Conservation (phyloP, 179 eudicot genomes). For the Amaranthus tricolor region DNA sequence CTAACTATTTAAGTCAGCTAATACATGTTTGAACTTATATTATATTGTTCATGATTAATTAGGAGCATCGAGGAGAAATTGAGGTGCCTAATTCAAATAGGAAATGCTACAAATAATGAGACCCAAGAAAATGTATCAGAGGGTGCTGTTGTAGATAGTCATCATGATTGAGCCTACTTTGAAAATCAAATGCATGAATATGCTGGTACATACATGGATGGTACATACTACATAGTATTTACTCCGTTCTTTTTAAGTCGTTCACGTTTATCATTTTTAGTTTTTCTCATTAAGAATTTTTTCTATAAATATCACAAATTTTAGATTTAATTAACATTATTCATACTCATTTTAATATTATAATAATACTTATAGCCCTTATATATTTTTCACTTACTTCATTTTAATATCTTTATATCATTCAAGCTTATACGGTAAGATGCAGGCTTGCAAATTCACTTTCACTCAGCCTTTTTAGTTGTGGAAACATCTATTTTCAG, state of each 20-base stretch:
- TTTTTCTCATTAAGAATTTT: background rate
- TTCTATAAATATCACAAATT: background rate
- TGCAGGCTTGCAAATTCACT: no score
- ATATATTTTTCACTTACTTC: no score
- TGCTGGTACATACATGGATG: conserved; percentile 7
- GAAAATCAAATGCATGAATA: conserved; percentile 8
- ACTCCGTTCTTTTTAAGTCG: background rate
- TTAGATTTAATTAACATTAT: no score
- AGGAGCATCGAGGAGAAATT: background rate
- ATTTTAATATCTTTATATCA: no score
- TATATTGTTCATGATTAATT: background rate
- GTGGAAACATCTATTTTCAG: no score
- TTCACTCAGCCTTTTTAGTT: no score
- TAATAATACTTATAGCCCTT: no score
- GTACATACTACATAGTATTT: no score
- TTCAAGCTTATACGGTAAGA: no score
- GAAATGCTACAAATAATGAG: background rate
- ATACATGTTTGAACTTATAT: background rate
- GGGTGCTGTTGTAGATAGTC: background rate
- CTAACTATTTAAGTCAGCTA: no score
- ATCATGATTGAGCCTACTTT: background rate
- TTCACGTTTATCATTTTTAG: background rate
- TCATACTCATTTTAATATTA: no score
- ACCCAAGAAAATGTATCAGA: background rate
- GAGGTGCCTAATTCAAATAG: background rate